Evolutionary conservation across 345 rosid species (phyloP), one percentile per base, ranked within the genome.

Genomic region (Pistacia atlantica): DNA sequence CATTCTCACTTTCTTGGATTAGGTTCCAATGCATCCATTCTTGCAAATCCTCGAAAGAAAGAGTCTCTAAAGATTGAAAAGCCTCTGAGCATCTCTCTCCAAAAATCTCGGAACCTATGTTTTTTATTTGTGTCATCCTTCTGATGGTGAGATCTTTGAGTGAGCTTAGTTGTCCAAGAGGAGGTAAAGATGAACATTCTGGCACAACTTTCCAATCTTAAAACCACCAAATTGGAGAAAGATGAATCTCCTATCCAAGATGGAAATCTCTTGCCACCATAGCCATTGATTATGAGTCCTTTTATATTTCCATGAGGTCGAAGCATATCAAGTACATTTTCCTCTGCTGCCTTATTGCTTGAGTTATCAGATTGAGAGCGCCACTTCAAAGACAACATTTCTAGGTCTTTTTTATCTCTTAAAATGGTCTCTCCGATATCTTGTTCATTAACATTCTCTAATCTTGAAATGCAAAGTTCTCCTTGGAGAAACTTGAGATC

Each of bases 141-240:
- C 18, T 20, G 64, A 71, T 71, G 2, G 51, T 71, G 16, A 71
- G 74, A n/a, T 56, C 35, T 13, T 71, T 20, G 12, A 71, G 74
- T 8, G 17, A n/a, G 3, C 2, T 31, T 31, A 31, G 33, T 31
- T 31, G 33, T 31, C 33, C 33, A 0, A 37, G 52, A 4, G 64
- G 11, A 1, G 74, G 64, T 7, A 71, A 71, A 7, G 16, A 13
- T n/a, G 1, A n/a, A 17, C 52, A 56, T 2, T 11, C 55, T 11
- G 33, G 33, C 46, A 56, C 64, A 71, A 1, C 18, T n/a, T n/a
- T 71, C 5, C 52, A 71, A 11, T 56, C 11, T 56, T 22, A 71
- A 2, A 13, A 54, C 64, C 14, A 3, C 61, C 11, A 71, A 5
- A 0, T 56, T 31, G 49, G 5, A 4, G 25, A 35, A 56, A 5